Conservation (phyloP, 139 green algal genomes). For the Closterium sp. region DNA sequence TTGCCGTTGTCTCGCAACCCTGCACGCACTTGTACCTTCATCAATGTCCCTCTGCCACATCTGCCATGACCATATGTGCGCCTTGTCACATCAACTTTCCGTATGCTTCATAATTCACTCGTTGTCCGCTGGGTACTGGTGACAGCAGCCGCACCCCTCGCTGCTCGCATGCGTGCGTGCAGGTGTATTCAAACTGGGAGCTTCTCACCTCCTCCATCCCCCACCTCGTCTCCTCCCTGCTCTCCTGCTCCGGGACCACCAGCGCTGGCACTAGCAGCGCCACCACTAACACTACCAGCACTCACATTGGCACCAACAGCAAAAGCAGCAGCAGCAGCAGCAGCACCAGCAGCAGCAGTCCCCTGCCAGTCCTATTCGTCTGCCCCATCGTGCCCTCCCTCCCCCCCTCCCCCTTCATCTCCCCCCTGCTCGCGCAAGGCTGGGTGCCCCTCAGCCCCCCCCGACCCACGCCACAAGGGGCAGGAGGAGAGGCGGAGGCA, state of each 20-base stretch:
- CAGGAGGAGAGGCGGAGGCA: neutral
- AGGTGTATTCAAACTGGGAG: slow-evolving; percentile 44
- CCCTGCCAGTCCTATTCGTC: slow-evolving; percentile 21
- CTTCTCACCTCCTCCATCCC: slow-evolving; percentile 9
- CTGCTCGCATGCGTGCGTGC: neutral
- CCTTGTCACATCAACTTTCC: neutral
- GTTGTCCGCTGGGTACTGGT: neutral
- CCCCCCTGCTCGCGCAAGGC: neutral
- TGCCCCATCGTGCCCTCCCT: slow-evolving; percentile 31
- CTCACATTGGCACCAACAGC: neutral
- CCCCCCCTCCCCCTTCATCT: slow-evolving; percentile 6
- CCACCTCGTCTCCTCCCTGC: neutral
- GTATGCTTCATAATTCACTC: neutral
- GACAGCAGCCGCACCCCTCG: neutral
- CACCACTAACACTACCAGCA: neutral
- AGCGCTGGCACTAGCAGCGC: neutral
- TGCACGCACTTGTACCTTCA: too few species aligned
- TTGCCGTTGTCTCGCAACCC: too few species aligned
- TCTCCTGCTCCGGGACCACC: neutral
- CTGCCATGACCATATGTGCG: neutral
- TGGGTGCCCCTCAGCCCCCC: neutral
- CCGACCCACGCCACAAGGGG: neutral
- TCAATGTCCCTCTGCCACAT: too few species aligned
- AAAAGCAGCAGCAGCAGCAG: neutral
- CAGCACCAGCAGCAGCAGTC: neutral